Base-by-base conservation (phyloP, 768 basidiomycete genomes). In the Tulasnella sp. region DNA sequence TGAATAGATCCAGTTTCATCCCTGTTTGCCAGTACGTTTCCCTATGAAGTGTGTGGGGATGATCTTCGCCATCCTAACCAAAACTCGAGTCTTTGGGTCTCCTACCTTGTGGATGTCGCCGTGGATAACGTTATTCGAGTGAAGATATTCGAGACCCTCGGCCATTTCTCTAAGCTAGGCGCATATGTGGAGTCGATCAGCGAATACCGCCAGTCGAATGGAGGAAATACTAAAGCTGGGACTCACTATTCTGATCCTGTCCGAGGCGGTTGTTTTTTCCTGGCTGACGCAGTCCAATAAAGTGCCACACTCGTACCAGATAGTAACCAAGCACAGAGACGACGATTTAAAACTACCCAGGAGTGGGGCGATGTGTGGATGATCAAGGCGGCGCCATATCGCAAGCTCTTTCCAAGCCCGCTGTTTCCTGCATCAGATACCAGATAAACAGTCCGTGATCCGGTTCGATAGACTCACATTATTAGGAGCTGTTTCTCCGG, bases 161-260 rank as follows among this genome's bases (percentile, higher is more conserved):
- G 3, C 11, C 28, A 64, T 18, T 11, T 64, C 60, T 28, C 16
- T 64, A 28, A 64, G 60, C 60, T 64, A 31, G 16, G 11, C 31
- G 12, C 12, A 16, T 2, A 31, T 31, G n/a, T 28, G 2, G 31
- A 24, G 31, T 1, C 16, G 14, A 31, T n/a, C 5, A 28, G 11
- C 60, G 2, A n/a, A n/a, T 3, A n/a, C n/a, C 24, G 28, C n/a
- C n/a, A 18, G 5, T 64, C 20, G 12, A 31, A 16, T 7, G 7
- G 11, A n/a, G 9, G n/a, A 3, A 31, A 31, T 64, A 31, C 9
- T 3, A 28, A 16, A 5, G n/a, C n/a, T 14, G 2, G 4, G 2
- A 64, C 60, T 64, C 31, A 64, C 60, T 64, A 64, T 64, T 31
- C 60, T 64, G 31, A 64, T n/a, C 14, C 60, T 64, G 28, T 64